phyloP scores from a whole-genome alignment of 352 stramenopile genomes.

The Pythium aristosporum region DNA sequence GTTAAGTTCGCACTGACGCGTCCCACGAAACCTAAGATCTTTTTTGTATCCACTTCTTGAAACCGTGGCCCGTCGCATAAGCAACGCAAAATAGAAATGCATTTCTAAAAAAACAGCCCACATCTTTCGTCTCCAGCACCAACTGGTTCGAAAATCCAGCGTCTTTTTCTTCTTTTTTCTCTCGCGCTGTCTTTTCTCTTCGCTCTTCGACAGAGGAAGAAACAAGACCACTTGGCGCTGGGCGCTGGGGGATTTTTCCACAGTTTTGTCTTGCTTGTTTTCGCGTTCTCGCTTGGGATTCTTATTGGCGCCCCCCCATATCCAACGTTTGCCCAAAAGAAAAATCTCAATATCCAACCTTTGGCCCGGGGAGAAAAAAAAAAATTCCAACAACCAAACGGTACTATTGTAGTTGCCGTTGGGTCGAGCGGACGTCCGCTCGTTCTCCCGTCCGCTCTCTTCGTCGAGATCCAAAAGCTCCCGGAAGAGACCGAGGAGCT shows the following conservation, averaged over 20 bases:
- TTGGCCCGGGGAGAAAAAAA: neutral
- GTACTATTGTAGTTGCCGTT: constrained; percentile 6
- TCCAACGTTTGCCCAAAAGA: neutral
- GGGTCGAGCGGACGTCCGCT: constrained; percentile 22
- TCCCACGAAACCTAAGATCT: neutral
- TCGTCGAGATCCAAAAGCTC: constrained; percentile 18
- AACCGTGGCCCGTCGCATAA: no score
- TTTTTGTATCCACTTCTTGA: constrained; percentile 10
- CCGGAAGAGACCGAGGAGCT: neutral
- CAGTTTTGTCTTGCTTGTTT: constrained; percentile 12
- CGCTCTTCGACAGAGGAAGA: neutral
- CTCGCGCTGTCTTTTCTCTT: neutral
- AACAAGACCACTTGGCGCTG: neutral
- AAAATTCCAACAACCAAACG: constrained; percentile 4
- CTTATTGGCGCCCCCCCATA: neutral
- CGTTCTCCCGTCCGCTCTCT: neutral
- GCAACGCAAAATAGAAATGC: constrained; percentile 7
- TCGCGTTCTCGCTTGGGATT: constrained; percentile 7
- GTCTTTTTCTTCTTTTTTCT: constrained; percentile 23
- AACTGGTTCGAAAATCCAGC: constrained; percentile 21
- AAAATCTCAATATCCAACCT: no score
- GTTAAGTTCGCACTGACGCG: neutral
- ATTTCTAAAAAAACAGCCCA: constrained; percentile 9
- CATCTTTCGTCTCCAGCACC: constrained; percentile 1
- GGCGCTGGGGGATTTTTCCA: constrained; percentile 17